Base-by-base conservation (phyloP, 371 early-diverging fungal genomes). In the Mortierella sp. region DNA sequence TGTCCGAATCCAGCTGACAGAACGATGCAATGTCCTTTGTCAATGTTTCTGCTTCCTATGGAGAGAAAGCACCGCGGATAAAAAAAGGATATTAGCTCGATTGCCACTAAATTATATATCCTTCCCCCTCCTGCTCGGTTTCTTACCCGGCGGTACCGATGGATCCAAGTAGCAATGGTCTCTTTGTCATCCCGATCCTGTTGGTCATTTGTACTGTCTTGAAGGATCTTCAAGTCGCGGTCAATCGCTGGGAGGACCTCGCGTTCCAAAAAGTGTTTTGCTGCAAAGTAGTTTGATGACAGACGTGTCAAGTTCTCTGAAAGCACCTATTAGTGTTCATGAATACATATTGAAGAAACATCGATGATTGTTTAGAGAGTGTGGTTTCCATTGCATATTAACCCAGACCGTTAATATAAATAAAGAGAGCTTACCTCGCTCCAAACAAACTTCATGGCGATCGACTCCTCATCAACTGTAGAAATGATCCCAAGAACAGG, bases 391-490 rank as follows among this genome's bases (percentile, higher is more conserved):
- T 34, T 38, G 42, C 58, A 26, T 26, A n/a, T n/a, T 10, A 31
- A 16, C 1, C 7, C 63, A 31, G 31, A 38, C 1, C 34, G 19
- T 31, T 63, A 16, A 19, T 0, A 19, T 19, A 21, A 1, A 16
- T 21, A 34, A 63, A 19, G 13, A 16, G 16, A 24, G 68, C 58
- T 57, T 57, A 79, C 76, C 82, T 96, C 92, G n/a, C 93, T 91
- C 94, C 94, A 94, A 16, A 93, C 91, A 86, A 96, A 95, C 74
- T 94, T 94, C 48, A 93, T 76, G 3, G 92, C 84, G 11, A 94
- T 81, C 13, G 89, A 81, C 57, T 91, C 92, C 76, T 94, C 94
- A 34, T 92, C 92, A 11, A 90, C 70, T 57, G 88, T 87, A 50
- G 24, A 38, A 16, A 11, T 9, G 47, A 68, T 34, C 13, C 21